Evolutionary conservation across 805 yeast species (phyloP).

Genomic region (Zygotorulaspora danielsina): DNA sequence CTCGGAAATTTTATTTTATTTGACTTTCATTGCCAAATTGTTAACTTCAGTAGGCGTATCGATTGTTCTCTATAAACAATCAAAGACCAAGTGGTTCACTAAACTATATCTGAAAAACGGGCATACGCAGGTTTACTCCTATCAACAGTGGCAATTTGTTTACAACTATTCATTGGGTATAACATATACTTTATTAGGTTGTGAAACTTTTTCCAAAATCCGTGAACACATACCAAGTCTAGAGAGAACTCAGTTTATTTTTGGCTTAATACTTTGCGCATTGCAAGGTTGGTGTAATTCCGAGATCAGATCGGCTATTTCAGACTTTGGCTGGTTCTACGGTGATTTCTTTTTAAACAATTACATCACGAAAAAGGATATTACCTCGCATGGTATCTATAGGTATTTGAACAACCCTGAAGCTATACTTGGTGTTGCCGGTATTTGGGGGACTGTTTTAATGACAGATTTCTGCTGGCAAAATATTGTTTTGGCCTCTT

Average conservation of each 20-base stretch:
- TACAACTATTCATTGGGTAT: constrained; percentile 51
- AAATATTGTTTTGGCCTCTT: constrained; percentile 48
- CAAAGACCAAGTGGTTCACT: constrained; percentile 58
- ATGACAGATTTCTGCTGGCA: constrained; percentile 50
- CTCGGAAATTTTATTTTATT: constrained; percentile 31
- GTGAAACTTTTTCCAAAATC: constrained; percentile 36
- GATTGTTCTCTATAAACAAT: constrained; percentile 52
- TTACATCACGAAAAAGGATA: constrained; percentile 43
- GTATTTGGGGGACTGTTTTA: constrained; percentile 68
- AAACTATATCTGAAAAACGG: constrained; percentile 61
- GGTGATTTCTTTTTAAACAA: constrained; percentile 76
- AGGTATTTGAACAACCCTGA: constrained; percentile 81
- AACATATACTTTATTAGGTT: constrained; percentile 52
- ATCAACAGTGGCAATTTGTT: constrained; percentile 66
- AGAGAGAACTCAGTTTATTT: constrained; percentile 41
- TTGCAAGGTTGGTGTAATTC: constrained; percentile 67
- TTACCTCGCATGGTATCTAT: constrained; percentile 76
- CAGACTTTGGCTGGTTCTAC: constrained; percentile 86
- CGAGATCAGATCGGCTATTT: constrained; percentile 66
- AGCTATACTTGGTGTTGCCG: constrained; percentile 70
- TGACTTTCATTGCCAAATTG: constrained; percentile 46
- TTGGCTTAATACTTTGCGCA: constrained; percentile 52
- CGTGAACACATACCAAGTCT: constrained; percentile 21
- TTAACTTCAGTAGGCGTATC: constrained; percentile 50
- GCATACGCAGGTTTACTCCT: constrained; percentile 58